Conservation (phyloP, 352 stramenopile species). For the Phytophthora melonis region DNA sequence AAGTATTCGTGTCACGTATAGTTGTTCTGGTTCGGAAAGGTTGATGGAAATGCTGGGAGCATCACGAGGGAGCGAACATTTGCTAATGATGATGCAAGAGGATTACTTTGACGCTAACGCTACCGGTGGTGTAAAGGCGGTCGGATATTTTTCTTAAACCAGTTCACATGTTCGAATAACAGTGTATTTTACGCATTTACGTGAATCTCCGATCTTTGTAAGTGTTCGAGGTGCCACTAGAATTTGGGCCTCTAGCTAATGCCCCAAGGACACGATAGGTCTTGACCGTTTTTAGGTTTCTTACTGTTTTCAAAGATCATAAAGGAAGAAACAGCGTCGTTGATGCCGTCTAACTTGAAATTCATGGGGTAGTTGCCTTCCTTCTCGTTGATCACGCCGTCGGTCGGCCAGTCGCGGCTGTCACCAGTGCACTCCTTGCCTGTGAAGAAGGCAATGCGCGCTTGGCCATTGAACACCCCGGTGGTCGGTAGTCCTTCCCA, state of each 20-base stretch:
- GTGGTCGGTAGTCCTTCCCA: conserved; percentile 25
- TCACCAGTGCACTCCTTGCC: conserved; percentile 8
- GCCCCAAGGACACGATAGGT: background rate
- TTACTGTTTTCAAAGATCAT: background rate
- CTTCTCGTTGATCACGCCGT: conserved; percentile 6
- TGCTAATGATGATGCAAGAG: too few species aligned
- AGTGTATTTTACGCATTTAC: too few species aligned
- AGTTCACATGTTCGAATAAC: too few species aligned
- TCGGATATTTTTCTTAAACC: too few species aligned
- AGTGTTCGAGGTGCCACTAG: background rate
- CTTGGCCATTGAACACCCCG: conserved; percentile 16
- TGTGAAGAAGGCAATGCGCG: conserved; percentile 9
- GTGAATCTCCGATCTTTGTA: too few species aligned
- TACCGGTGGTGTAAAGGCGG: background rate
- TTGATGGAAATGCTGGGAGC: too few species aligned
- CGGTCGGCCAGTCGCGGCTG: conserved; percentile 18
- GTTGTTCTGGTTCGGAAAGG: too few species aligned
- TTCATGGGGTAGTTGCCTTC: background rate
- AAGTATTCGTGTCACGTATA: too few species aligned
- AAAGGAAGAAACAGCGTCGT: background rate
- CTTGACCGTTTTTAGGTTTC: background rate
- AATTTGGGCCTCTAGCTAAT: background rate
- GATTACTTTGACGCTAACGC: background rate
- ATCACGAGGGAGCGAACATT: too few species aligned
- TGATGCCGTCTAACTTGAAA: background rate